A percentile compares a stretch with the other conserved stretches of the same genome.
These are phyloP conservation scores for Gymnopilus dilepis DNA, from an alignment of 768 basidiomycete species.

Conservation along the genomic window DNA sequence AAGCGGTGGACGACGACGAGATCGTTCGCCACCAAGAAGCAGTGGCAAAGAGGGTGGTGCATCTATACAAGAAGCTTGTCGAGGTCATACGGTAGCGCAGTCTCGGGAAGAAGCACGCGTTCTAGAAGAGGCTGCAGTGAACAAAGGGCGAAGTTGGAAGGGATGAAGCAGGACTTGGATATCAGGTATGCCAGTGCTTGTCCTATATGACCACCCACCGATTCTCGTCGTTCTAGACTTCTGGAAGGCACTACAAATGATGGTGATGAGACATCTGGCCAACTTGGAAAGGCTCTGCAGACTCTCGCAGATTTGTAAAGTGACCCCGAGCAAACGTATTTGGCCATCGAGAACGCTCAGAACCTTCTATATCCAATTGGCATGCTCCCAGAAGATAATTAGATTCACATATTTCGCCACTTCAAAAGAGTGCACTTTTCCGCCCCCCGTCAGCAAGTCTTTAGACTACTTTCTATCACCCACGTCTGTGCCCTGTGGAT, in stretches of 20 bases:
- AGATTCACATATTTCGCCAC: constrained; percentile 30
- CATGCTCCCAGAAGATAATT: constrained; percentile 29
- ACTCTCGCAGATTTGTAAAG: neutral
- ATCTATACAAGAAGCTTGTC: too few species aligned
- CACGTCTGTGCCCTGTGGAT: constrained; percentile 30
- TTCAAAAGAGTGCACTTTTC: constrained; percentile 13
- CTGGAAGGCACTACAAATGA: too few species aligned
- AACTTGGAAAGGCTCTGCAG: neutral
- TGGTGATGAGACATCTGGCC: too few species aligned
- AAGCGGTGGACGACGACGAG: too few species aligned
- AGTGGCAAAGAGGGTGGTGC: too few species aligned
- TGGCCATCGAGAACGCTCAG: constrained; percentile 6
- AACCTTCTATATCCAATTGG: constrained; percentile 30
- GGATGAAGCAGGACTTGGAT: neutral
- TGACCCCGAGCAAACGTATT: neutral
- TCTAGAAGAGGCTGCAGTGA: too few species aligned
- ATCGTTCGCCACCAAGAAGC: too few species aligned
- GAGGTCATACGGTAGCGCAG: too few species aligned
- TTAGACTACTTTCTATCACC: constrained; percentile 9
- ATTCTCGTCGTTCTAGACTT: too few species aligned
- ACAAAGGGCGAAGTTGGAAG: neutral
- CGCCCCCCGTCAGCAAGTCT: neutral
- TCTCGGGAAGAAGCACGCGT: too few species aligned
- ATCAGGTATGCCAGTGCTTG: too few species aligned
- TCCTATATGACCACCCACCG: too few species aligned